Percentiles rank a stretch among this genome's conserved stretches.
These are phyloP conservation scores for Tylopilus rubrobrunneus DNA, from an alignment of 768 basidiomycete genomes.

Conservation along the genomic window DNA sequence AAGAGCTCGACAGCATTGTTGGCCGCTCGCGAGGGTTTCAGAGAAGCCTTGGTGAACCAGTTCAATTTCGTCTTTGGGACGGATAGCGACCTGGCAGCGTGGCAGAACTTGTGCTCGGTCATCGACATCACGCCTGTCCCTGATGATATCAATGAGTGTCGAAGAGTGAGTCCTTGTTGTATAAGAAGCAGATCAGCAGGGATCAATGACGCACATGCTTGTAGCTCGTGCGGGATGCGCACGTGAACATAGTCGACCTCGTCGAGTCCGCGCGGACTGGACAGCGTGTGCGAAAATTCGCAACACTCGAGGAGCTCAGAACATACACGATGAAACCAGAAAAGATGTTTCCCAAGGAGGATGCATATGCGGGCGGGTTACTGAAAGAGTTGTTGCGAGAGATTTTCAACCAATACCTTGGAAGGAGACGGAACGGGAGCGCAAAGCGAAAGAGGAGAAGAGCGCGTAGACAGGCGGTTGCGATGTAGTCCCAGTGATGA, in stretches of 20 bases:
- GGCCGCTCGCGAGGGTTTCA: conserved; percentile 2
- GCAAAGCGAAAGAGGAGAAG: conserved; percentile 14
- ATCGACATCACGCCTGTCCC: conserved; percentile 23
- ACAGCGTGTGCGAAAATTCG: conserved; percentile 21
- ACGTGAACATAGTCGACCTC: conserved; percentile 36
- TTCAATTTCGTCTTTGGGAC: conserved; percentile 26
- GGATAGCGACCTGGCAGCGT: conserved; percentile 13
- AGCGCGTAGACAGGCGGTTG: conserved; percentile 9
- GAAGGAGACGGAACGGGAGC: conserved; percentile 19
- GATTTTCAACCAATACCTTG: conserved; percentile 16
- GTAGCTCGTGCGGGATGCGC: conserved; percentile 23
- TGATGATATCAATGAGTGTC: conserved; percentile 13
- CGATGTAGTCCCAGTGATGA: not conserved
- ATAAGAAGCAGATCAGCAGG: not conserved
- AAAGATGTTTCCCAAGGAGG: conserved; percentile 28
- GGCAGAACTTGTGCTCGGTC: conserved; percentile 24
- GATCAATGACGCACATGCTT: not conserved
- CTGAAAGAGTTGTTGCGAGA: conserved; percentile 30
- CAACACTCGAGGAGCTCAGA: conserved; percentile 21
- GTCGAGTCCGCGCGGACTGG: conserved; percentile 17
- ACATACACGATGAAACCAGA: conserved; percentile 18
- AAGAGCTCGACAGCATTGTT: not conserved
- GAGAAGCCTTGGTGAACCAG: conserved; percentile 20
- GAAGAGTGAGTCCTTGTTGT: conserved; percentile 7
- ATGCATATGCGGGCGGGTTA: conserved; percentile 28